A percentile compares a stretch with the other conserved stretches of the same genome.
Evolutionary conservation across 192 early-diverging fungal species (phyloP).

Genomic region (Allomyces macrogynus): DNA sequence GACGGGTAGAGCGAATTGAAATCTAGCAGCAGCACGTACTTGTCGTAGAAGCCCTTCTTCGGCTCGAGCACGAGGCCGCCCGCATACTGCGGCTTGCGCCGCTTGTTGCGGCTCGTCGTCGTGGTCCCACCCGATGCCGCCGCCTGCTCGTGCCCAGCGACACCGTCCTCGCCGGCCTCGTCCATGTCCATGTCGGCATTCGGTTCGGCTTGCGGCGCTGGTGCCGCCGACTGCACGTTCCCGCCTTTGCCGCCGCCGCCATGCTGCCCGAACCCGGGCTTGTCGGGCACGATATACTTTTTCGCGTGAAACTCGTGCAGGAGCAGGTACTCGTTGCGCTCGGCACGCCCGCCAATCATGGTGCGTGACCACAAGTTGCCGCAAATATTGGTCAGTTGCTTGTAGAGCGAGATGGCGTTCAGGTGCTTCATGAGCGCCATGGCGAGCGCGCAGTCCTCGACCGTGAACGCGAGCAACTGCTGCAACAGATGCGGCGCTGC

Average conservation of each 20-base stretch:
- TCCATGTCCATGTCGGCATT: constrained; percentile 7
- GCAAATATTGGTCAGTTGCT: constrained; percentile 75
- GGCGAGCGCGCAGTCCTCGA: constrained; percentile 61
- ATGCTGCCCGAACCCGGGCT: constrained; percentile 16
- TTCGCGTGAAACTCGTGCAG: constrained; percentile 85
- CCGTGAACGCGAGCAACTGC: constrained; percentile 54
- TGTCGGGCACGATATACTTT: constrained; percentile 88
- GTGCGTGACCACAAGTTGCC: constrained; percentile 92
- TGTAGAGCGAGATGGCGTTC: constrained; percentile 73
- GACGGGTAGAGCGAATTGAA: constrained; percentile 99
- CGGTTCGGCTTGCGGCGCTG: not conserved
- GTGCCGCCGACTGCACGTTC: constrained; percentile 5
- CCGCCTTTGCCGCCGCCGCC: not conserved
- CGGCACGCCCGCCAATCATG: constrained; percentile 69
- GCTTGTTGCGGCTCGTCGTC: constrained; percentile 7
- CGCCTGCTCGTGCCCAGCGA: constrained; percentile 8
- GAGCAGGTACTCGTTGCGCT: constrained; percentile 85
- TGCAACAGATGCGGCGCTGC: constrained; percentile 30
- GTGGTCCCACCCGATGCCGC: not conserved
- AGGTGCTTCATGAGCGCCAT: constrained; percentile 70
- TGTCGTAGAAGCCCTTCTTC: constrained; percentile 91
- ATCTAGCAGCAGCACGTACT: constrained; percentile 82
- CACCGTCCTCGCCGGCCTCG: constrained; percentile 6
- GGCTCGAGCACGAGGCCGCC: constrained; percentile 96
- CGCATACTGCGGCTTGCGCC: constrained; percentile 74